Conservation (phyloP, 1,139 yeast genomes). For the Lodderomyces pseudojiufengensis region DNA sequence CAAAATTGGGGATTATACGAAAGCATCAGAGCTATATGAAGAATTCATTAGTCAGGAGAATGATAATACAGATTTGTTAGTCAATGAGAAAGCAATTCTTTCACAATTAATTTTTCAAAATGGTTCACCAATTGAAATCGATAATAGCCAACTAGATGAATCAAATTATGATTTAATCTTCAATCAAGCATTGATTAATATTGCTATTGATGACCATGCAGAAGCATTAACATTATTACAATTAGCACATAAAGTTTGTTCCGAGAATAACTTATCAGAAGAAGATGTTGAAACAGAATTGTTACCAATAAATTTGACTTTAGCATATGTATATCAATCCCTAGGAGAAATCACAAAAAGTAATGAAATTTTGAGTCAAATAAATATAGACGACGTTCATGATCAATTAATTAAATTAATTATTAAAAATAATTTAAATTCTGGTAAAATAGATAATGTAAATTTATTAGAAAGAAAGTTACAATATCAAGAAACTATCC, state of each 20-base stretch:
- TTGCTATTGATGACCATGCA: conserved; percentile 42
- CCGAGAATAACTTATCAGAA: conserved; percentile 35
- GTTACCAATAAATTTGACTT: conserved; percentile 65
- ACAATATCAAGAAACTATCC: conserved; percentile 37
- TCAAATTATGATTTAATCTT: conserved; percentile 43
- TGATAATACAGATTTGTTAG: conserved; percentile 54
- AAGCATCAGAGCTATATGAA: conserved; percentile 55
- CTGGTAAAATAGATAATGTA: conserved; percentile 21
- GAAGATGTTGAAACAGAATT: conserved; percentile 46
- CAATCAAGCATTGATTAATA: conserved; percentile 60
- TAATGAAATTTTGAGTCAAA: conserved; percentile 27
- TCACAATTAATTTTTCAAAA: conserved; percentile 44
- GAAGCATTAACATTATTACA: conserved; percentile 47
- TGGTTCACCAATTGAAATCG: conserved; percentile 8
- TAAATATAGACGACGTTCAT: conserved; percentile 20
- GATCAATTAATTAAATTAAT: conserved; percentile 33
- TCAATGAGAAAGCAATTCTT: conserved; percentile 66
- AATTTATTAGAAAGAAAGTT: conserved; percentile 44
- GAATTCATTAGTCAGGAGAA: conserved; percentile 41
- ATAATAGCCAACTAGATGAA: conserved; percentile 6
- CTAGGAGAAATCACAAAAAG: conserved; percentile 46
- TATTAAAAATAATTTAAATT: conserved; percentile 31
- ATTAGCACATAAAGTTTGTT: conserved; percentile 46
- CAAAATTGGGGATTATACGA: conserved; percentile 55
- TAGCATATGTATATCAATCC: conserved; percentile 59